Evolutionary conservation across 1,284 basidiomycete species (phyloP), one percentile per base, ranked within the genome.

Genomic region (Abortiporus biennis): DNA sequence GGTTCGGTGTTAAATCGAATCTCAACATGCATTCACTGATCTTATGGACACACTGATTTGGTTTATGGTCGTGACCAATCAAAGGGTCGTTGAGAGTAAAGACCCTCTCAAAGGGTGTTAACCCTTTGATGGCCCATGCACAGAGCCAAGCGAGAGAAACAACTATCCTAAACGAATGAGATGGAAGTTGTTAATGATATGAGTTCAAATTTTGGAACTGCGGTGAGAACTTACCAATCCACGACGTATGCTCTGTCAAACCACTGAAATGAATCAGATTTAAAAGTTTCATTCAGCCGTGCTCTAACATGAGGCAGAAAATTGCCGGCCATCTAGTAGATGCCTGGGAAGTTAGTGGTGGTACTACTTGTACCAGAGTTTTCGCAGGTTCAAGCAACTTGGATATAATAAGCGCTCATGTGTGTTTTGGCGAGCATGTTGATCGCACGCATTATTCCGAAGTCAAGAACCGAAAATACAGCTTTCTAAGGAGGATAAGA

Each of bases 21-120:
- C 19, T 13, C 32, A 21, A 16, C 6, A n/a, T 21, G 20, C 24
- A 3, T 37, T n/a, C 3, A 5, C 11, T n/a, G 1, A 16, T 25
- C 22, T 33, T 32, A 9, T 11, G 29, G 11, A 51, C 64, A 48
- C 49, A 79, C 78, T 74, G 76, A 49, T 74, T 69, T 34, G 65
- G 54, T 34, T 60, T 62, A 49, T 80, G 69, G 6, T 68, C 68
- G 54, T 78, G 67, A 43, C 60, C 67, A 31, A 84, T 81, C 8
- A 71, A 55, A 9, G 69, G 63, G 47, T 84, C 80, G 25, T 73
- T 58, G 1, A 58, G 51, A 40, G 64, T 63, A 51, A 81, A 79
- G 2, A 71, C 68, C 9, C 80, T 68, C 51, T 80, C 66, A 50
- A 68, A 80, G 5, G 78, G 69, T 1, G 73, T 68, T 2, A 66